Percentiles rank a stretch among this genome's conserved stretches.
phyloP scores from a whole-genome alignment of 2,329 filamentous ascomycete species.

The Diplocarpon mali region DNA sequence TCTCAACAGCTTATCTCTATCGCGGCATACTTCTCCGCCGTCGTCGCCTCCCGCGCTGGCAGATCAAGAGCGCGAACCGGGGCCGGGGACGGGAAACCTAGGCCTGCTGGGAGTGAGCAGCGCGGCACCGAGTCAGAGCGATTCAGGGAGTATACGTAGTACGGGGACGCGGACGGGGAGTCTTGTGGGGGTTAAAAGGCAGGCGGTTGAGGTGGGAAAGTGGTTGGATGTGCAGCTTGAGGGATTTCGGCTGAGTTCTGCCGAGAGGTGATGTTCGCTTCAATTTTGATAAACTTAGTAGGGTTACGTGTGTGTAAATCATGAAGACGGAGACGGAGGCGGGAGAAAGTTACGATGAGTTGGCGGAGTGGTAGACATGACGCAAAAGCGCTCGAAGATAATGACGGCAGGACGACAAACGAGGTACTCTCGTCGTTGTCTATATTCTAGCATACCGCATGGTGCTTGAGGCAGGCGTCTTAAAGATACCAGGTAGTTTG shows the following conservation, averaged over 20 bases:
- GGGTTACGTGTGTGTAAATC: too few species aligned
- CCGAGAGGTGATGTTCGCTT: constrained; percentile 14
- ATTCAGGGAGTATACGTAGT: constrained; percentile 25
- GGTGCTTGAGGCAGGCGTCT: not conserved
- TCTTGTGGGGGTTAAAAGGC: constrained; percentile 41
- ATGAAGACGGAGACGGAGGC: too few species aligned
- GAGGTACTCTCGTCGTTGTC: not conserved
- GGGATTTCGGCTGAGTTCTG: constrained; percentile 22
- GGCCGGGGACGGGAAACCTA: not conserved
- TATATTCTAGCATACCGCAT: not conserved
- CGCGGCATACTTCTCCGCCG: constrained; percentile 13
- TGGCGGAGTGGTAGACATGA: not conserved
- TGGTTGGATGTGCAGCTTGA: constrained; percentile 52
- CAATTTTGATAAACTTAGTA: too few species aligned
- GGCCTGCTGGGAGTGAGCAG: constrained; percentile 11
- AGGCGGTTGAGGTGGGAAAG: constrained; percentile 46
- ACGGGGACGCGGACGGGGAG: constrained; percentile 31
- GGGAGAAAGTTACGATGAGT: too few species aligned
- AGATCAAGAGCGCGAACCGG: constrained; percentile 2
- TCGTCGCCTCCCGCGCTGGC: constrained; percentile 12
- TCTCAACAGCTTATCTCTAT: constrained; percentile 3
- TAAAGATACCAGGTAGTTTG: too few species aligned
- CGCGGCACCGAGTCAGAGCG: constrained; percentile 23
- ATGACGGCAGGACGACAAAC: not conserved
- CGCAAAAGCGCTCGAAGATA: not conserved